phyloP scores from a whole-genome alignment of 208 protist genomes.

The Crithidia fasciculata region DNA sequence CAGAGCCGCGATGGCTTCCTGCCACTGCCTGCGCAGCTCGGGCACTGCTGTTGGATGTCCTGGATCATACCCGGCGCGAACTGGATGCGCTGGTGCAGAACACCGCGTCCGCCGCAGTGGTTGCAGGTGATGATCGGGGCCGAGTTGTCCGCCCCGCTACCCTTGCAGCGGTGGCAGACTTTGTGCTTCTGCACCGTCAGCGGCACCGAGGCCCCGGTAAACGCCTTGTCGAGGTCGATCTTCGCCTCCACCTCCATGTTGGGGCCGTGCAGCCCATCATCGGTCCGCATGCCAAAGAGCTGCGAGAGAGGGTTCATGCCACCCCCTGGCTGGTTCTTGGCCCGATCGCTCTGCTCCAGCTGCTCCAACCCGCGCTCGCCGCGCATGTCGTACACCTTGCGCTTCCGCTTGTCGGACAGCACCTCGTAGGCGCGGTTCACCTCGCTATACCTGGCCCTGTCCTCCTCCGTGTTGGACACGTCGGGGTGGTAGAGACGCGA shows the following conservation, averaged over 20 bases:
- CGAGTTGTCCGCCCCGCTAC: conserved; percentile 45
- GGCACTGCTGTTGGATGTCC: conserved; percentile 78
- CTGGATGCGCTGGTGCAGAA: conserved; percentile 71
- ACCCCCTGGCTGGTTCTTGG: conserved; percentile 20
- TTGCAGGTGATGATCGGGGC: conserved; percentile 46
- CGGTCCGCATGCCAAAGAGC: conserved; percentile 55
- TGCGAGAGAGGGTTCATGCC: conserved; percentile 52
- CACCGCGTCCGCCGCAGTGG: conserved; percentile 65
- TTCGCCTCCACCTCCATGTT: conserved; percentile 76
- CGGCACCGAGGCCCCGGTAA: conserved; percentile 83
- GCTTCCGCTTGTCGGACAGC: conserved; percentile 85
- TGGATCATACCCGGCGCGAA: conserved; percentile 81
- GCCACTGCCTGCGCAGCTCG: conserved; percentile 85
- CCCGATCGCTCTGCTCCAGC: conserved; percentile 59
- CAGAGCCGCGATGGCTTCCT: conserved; percentile 79
- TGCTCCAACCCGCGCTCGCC: conserved; percentile 86
- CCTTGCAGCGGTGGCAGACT: conserved; percentile 79
- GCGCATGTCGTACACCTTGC: conserved; percentile 93
- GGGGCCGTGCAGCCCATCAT: conserved; percentile 69
- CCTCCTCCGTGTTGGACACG: conserved; percentile 57
- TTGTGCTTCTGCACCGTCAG: conserved; percentile 90
- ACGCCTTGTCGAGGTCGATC: conserved; percentile 92
- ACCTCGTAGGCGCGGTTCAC: conserved; percentile 93
- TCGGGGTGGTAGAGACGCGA: conserved; percentile 87
- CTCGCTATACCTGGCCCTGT: conserved; percentile 66